phyloP scores from a whole-genome alignment of 208 protist species.

The Leishmania lainsoni region DNA sequence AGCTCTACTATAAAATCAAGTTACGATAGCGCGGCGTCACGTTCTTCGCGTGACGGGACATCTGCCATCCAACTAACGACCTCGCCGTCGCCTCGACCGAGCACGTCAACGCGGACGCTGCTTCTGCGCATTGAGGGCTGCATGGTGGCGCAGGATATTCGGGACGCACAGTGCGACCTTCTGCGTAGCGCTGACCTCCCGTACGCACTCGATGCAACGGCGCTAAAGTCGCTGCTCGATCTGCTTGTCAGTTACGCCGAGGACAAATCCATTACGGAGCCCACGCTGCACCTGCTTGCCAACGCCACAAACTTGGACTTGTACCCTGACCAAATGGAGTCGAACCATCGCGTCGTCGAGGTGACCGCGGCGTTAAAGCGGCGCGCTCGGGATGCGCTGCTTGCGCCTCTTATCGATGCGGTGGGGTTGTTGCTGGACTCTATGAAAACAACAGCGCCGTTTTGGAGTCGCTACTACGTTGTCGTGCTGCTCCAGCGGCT shows the following conservation, averaged over 20 bases:
- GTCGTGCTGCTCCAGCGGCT: conserved; percentile 69
- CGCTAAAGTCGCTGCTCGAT: conserved; percentile 45
- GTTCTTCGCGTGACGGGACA: background rate
- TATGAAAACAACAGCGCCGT: conserved; percentile 28
- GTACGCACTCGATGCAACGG: conserved; percentile 47
- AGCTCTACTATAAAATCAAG: background rate
- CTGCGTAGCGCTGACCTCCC: conserved; percentile 55
- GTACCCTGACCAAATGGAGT: conserved; percentile 44
- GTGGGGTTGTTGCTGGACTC: conserved; percentile 55
- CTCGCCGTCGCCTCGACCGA: conserved; percentile 9
- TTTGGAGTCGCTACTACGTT: conserved; percentile 63
- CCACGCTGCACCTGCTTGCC: conserved; percentile 52
- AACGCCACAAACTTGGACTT: conserved; percentile 51
- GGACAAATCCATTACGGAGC: conserved; percentile 33
- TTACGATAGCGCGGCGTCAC: background rate
- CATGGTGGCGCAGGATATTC: conserved; percentile 79
- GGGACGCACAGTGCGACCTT: conserved; percentile 70
- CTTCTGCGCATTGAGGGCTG: conserved; percentile 78
- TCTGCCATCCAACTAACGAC: background rate
- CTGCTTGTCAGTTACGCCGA: conserved; percentile 42
- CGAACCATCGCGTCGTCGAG: conserved; percentile 12
- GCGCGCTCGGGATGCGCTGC: conserved; percentile 50
- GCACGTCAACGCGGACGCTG: conserved; percentile 52
- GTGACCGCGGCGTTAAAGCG: conserved; percentile 44
- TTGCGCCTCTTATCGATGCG: conserved; percentile 45